Evolutionary conservation across 108 stramenopile genomes (phyloP), one percentile per base, ranked within the genome.

Genomic region (Schizochytrium sp.): DNA sequence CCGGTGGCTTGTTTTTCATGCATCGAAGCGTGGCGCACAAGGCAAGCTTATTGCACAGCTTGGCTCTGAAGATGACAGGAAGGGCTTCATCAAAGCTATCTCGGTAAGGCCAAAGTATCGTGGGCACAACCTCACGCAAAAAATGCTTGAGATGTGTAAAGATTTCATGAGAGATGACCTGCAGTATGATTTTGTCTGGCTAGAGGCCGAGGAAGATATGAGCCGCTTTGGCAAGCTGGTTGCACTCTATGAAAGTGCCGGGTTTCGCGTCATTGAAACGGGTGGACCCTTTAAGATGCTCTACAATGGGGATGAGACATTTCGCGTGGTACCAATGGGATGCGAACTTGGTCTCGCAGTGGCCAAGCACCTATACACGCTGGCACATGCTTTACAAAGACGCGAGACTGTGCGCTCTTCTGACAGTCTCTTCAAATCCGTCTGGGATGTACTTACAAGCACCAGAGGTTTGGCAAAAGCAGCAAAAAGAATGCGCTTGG

Each of bases 251-350:
- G 76, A 83, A 28, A 17, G 50, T 38, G 76, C 76, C 38, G 76
- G 76, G 40, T 83, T 83, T 53, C 38, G 55, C 1, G 76, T 83
- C 15, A 53, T 83, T 10, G 76, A 83, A 40, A 55, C 10, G 5
- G 76, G 47, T 5, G 13, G 17, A n/a, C 5, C 47, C 50, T 83
- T 83, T 53, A 83, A 83, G 47, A 83, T 83, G 47, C 76, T 83
- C 17, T 83, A 83, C 76, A 83, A 83, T 55, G 76, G 76, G 38
- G 76, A 83, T 53, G 76, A 83, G 76, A 83, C 76, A 12, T 83
- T 47, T 83, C 47, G 76, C 1, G 76, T 83, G 15, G 76, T 83
- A 10, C 76, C 76, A 5, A 83, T 83, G 76, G n/a, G 53, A n/a
- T 83, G 76, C 3, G 47, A 40, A n/a, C 28, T 83, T 28, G 28